A percentile compares a stretch with the other conserved stretches of the same genome.
These are phyloP conservation scores for Pachysandra terminalis DNA, from an alignment of 164 flowering plant genomes.

Conservation along the genomic window DNA sequence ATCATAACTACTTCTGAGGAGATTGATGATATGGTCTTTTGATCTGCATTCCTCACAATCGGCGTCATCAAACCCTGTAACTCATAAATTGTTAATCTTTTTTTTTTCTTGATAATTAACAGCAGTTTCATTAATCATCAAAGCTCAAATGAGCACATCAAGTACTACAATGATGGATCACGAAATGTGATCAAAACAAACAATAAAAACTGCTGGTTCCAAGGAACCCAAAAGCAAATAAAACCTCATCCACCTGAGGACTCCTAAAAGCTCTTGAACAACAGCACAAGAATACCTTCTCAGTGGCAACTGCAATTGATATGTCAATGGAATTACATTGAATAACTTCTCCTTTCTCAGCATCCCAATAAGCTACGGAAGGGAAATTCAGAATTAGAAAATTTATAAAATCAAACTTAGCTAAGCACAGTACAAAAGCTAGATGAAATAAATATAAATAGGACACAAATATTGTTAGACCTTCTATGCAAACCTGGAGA, in stretches of 20 bases:
- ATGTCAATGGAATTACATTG: slow-evolving; percentile 80
- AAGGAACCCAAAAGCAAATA: too few species aligned
- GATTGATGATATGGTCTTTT: slow-evolving; percentile 80
- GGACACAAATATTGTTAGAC: neutral
- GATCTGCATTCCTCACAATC: slow-evolving; percentile 90
- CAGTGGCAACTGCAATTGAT: slow-evolving; percentile 97
- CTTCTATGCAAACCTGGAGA: neutral
- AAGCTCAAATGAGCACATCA: too few species aligned
- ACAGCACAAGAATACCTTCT: slow-evolving; percentile 55
- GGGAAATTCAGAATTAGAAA: too few species aligned
- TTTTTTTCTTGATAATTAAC: too few species aligned
- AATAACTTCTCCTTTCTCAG: slow-evolving; percentile 57
- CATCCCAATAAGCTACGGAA: slow-evolving; percentile 76
- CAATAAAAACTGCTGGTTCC: too few species aligned
- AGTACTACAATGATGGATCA: too few species aligned
- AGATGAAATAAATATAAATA: slow-evolving; percentile 5
- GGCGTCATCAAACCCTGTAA: slow-evolving; percentile 98
- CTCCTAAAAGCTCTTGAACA: slow-evolving; percentile 4
- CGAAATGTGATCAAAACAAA: too few species aligned
- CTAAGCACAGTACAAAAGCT: neutral
- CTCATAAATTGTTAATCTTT: slow-evolving; percentile 5
- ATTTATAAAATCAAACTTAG: too few species aligned
- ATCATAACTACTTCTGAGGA: slow-evolving; percentile 64
- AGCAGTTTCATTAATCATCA: too few species aligned
- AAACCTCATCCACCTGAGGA: too few species aligned